Percentiles rank a stretch among this genome's conserved stretches.
Evolutionary conservation across 2,329 filamentous ascomycete genomes (phyloP).

Genomic region (Calonectria hongkongensis): DNA sequence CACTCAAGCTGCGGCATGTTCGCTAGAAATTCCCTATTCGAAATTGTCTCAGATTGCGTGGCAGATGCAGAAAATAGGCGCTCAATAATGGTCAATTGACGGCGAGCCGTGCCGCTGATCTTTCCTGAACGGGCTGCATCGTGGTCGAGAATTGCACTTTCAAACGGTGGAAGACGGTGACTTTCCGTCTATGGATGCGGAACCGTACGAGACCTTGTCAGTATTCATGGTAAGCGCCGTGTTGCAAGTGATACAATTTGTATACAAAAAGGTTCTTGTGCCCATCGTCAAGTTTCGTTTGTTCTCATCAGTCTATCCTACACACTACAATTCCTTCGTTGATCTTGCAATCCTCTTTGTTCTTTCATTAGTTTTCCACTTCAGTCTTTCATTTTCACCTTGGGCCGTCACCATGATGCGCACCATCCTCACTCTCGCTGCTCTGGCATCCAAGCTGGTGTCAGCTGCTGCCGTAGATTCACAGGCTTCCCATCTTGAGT

Average conservation of each 20-base stretch:
- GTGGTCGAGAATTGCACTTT: no score
- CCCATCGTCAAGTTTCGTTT: neutral
- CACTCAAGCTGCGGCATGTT: neutral
- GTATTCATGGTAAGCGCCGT: neutral
- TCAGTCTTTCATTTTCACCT: neutral
- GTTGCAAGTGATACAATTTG: neutral
- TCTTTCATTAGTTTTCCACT: neutral
- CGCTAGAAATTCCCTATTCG: slow-evolving; percentile 7
- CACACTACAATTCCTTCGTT: slow-evolving; percentile 14
- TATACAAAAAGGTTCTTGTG: neutral
- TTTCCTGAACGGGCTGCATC: neutral
- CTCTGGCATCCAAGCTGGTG: slow-evolving; percentile 6
- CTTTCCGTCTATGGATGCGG: neutral
- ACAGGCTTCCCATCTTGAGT: neutral
- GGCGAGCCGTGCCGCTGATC: neutral
- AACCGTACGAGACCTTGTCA: neutral
- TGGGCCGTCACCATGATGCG: slow-evolving; percentile 24
- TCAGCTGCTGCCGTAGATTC: slow-evolving; percentile 19
- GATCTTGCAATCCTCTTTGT: neutral
- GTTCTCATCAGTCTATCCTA: neutral
- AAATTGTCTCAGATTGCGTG: slow-evolving; percentile 20
- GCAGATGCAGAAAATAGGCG: neutral
- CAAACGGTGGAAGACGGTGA: no score
- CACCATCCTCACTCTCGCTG: slow-evolving; percentile 13
- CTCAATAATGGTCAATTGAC: neutral